Evolutionary conservation across 805 yeast species (phyloP).

Genomic region (Nadsonia fulvescens): DNA sequence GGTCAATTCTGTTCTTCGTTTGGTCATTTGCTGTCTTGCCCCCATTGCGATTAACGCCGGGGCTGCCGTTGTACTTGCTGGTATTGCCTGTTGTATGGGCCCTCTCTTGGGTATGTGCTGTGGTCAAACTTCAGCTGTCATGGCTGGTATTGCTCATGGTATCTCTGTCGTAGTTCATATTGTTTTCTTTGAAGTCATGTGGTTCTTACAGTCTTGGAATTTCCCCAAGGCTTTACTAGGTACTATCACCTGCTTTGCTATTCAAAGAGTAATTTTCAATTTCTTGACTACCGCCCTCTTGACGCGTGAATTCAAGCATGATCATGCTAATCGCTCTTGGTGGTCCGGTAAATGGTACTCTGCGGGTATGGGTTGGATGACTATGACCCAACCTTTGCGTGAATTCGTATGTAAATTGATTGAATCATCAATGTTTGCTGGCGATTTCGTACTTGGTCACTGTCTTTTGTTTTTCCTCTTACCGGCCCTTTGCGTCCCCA

Average conservation of each 20-base stretch:
- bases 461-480: conserved; percentile 70
- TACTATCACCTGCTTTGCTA: conserved; percentile 61
- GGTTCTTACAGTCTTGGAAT: conserved; percentile 89
- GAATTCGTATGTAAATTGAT: conserved; percentile 87
- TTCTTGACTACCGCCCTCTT: conserved; percentile 57
- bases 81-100: conserved; percentile 91
- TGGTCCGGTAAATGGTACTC: conserved; percentile 99
- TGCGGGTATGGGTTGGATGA: conserved; percentile 80
- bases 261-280: conserved; percentile 80
- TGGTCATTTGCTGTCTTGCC: conserved; percentile 48
- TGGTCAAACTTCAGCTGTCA: conserved; percentile 88
- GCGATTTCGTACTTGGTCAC: conserved; percentile 91
- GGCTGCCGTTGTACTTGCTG: conserved; percentile 56
- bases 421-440: conserved; percentile 89
- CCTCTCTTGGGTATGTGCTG: conserved; percentile 89
- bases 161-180: conserved; percentile 78
- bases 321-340: conserved; percentile 92
- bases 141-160: conserved; percentile 94
- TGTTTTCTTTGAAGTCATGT: conserved; percentile 81
- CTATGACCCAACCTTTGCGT: conserved; percentile 89
- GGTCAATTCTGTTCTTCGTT: conserved; percentile 42
- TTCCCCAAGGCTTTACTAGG: conserved; percentile 81
- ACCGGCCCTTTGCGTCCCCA: conserved; percentile 73
- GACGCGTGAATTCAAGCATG: conserved; percentile 93
- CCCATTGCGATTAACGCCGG: conserved; percentile 88